Evolutionary conservation across 2,329 filamentous ascomycete genomes (phyloP).

Genomic region (Lasiodiplodia theobromae): DNA sequence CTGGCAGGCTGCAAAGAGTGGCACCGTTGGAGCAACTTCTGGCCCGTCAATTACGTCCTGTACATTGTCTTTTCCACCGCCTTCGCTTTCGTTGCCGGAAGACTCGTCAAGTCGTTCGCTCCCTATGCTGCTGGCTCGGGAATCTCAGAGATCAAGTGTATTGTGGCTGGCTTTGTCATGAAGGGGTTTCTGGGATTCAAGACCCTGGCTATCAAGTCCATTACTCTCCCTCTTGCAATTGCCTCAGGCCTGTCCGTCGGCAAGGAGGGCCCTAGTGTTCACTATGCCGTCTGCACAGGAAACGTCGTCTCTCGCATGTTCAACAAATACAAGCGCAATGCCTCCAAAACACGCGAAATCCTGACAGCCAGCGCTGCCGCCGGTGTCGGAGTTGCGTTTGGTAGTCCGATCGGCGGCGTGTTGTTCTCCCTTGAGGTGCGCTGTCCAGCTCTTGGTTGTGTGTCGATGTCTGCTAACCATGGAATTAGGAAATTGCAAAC

Average conservation of each 20-base stretch:
- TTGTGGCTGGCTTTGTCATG: slow-evolving; percentile 99
- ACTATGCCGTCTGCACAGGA: slow-evolving; percentile 96
- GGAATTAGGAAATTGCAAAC: slow-evolving; percentile 80
- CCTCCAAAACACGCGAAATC: slow-evolving; percentile 93
- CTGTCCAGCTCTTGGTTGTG: not conserved
- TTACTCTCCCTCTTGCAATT: slow-evolving; percentile 89
- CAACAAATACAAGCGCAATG: slow-evolving; percentile 88
- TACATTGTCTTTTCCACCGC: slow-evolving; percentile 86
- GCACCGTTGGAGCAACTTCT: slow-evolving; percentile 85
- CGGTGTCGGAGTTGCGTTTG: slow-evolving; percentile 95
- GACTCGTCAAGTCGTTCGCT: slow-evolving; percentile 87
- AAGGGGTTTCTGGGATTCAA: slow-evolving; percentile 93
- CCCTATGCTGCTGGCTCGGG: slow-evolving; percentile 96
- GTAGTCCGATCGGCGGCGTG: slow-evolving; percentile 95
- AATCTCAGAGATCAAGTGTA: slow-evolving; percentile 99
- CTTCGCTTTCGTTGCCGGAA: slow-evolving; percentile 83
- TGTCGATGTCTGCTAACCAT: slow-evolving; percentile 30
- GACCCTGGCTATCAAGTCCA: slow-evolving; percentile 92
- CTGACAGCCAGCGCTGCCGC: slow-evolving; percentile 93
- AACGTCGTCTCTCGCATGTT: slow-evolving; percentile 96
- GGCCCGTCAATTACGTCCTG: slow-evolving; percentile 80
- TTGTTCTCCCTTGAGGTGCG: slow-evolving; percentile 85
- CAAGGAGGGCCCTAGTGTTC: slow-evolving; percentile 98
- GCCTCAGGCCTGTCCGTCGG: slow-evolving; percentile 93
- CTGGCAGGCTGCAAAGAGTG: slow-evolving; percentile 79